phyloP scores from a whole-genome alignment of 495 filamentous ascomycete genomes.

The Ramalina intermedia region DNA sequence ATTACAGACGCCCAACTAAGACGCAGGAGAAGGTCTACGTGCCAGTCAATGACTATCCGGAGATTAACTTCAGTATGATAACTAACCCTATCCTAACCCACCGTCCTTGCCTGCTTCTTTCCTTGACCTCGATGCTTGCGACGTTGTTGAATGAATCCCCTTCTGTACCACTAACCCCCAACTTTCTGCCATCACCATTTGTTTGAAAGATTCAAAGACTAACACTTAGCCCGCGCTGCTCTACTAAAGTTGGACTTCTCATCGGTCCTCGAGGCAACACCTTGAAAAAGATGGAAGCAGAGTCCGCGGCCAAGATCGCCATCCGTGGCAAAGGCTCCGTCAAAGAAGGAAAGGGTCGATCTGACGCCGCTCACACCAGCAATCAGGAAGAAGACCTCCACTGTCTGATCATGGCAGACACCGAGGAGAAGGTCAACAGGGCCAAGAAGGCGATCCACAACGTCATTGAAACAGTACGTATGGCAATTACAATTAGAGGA shows the following conservation, averaged over 20 bases:
- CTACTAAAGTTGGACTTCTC: conserved; percentile 97
- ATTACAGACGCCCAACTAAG: conserved; percentile 96
- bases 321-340: conserved; percentile 99
- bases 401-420: conserved; percentile 98
- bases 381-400: conserved; percentile 99
- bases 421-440: conserved; percentile 95
- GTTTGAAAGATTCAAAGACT: conserved; percentile 40
- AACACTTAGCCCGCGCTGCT: conserved; percentile 73
- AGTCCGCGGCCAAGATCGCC: conserved; percentile 94
- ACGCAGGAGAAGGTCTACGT: conserved; percentile 99
- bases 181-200: conserved; percentile 17
- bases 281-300: conserved; percentile 96
- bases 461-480: conserved; percentile 87
- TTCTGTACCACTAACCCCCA: conserved; percentile 37
- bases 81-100: conserved; percentile 86
- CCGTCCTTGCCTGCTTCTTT: conserved; percentile 29
- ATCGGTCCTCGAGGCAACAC: conserved; percentile 99
- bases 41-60: conserved; percentile 99
- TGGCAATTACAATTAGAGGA: not conserved
- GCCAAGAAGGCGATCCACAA: conserved; percentile 96
- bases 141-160: conserved; percentile 19
- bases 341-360: conserved; percentile 98
- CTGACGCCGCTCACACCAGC: conserved; percentile 95
- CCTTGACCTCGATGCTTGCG: conserved; percentile 29
- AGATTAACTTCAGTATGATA: conserved; percentile 99